Base-by-base conservation (phyloP, 2,329 filamentous ascomycete genomes). In the Phyllosticta capitalensis region DNA sequence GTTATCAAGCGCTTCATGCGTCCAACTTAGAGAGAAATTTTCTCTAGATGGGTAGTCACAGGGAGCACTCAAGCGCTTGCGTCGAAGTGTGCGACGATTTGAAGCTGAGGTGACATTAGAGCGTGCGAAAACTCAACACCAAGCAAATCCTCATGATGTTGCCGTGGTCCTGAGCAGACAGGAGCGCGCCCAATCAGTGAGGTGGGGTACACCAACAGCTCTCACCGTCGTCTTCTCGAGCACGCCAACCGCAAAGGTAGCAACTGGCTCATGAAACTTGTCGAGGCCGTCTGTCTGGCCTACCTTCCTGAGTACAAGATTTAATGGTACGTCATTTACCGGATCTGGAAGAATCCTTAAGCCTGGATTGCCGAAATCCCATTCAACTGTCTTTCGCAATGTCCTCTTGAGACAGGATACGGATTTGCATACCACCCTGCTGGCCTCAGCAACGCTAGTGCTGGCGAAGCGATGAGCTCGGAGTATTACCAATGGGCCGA, bases 291-390 rank as follows among this genome's bases (percentile, higher is more conserved):
- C n/a, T 55, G 22, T 9, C 3, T 6, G 9, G 53, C 10, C 2
- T 9, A 38, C n/a, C 38, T 19, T 19, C 28, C 14, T 14, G 9
- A 6, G 10, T 19, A 33, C 26, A 20, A 30, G 5, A 17, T 59
- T 38, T 12, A 59, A 48, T 24, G 48, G 19, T 38, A 26, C 17
- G 49, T 59, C 49, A 59, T 59, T 17, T 59, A 54, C 50, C 19
- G 20, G 19, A 59, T 59, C 28, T 59, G 56, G 56, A 20, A 21
- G 5, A 14, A 45, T 5, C 19, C 45, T 9, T 51, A 59, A 20
- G 49, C 49, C 12, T 51, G 33, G 2, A 20, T 59, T 38, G 51
- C 56, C 6, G 56, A 59, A 21, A 59, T 59, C 20, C 20, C 26
- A 2, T 52, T 52, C 51, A 52, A 52, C 20, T 14, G 51, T 7